Percentiles rank a stretch among this genome's conserved stretches.
Conservation (phyloP, 108 stramenopile species). For the Skeletonema tropicum region DNA sequence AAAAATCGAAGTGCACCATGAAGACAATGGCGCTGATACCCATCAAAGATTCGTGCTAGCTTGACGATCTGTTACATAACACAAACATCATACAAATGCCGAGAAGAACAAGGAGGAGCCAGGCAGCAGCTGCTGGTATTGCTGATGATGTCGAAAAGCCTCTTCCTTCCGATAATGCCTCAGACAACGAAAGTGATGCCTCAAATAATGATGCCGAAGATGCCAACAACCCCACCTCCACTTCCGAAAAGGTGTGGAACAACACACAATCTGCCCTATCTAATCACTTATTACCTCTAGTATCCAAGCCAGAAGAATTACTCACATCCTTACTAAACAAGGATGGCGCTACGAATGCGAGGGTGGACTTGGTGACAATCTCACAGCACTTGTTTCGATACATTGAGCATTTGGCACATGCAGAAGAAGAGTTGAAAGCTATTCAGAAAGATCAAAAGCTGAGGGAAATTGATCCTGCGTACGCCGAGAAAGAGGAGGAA, state of each 20-base stretch:
- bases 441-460: neutral
- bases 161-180: too few relatives aligned
- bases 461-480: neutral
- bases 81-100: too few relatives aligned
- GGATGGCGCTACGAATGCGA: neutral
- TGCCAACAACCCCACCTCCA: neutral
- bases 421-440: conserved; percentile 19
- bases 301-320: conserved; percentile 14
- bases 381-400: conserved; percentile 24
- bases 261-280: neutral
- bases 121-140: too few relatives aligned
- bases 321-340: conserved; percentile 2
- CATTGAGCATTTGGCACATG: conserved; percentile 30
- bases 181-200: neutral
- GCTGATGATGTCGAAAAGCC: too few relatives aligned
- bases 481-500: neutral
- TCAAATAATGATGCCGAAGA: too few relatives aligned
- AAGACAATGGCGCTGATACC: too few relatives aligned
- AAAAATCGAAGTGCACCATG: too few relatives aligned
- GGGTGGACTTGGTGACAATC: conserved; percentile 1
- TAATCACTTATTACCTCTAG: neutral
- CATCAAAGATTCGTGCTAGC: too few relatives aligned
- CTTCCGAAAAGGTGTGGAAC: conserved; percentile 5
- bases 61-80: too few relatives aligned
- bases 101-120: too few relatives aligned